Base-by-base conservation (phyloP, 805 yeast species). In the Lachancea dasiensis region DNA sequence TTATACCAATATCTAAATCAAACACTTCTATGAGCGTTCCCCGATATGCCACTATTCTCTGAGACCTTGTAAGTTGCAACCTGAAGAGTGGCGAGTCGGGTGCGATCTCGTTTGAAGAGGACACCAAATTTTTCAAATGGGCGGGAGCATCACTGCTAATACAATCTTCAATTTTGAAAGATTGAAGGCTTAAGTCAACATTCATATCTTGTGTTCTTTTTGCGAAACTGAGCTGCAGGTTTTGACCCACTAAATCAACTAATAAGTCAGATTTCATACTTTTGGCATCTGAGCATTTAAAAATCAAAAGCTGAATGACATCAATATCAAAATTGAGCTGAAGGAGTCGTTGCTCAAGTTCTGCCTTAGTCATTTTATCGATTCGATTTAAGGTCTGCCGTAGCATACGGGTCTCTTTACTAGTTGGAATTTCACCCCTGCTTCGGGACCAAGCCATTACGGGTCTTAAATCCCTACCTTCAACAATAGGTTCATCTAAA, bases 261-360 rank as follows among this genome's bases (percentile, higher is more conserved):
- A 92, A 67, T 1, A 79, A 77, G 35, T 76, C 82, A 5, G 87
- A 73, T 16, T 67, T 72, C 56, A 81, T 68, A 0, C 81, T 69
- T 3, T 67, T 62, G 9, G 74, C 76, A 52, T 81, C 74, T 26
- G 72, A 71, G 54, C 95, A 90, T 49, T 86, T 75, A 28, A 72
- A 72, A 14, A 89, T 57, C 0, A 86, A 69, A 17, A 87, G 46
- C 16, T 73, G 66, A 4, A 86, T 80, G 7, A 65, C 50, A 26
- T 77, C 83, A 30, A 92, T 81, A 24, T 72, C 72, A 54, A 94
- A 79, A 31, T 73, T 66, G 46, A 92, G 69, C 43, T 89, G 95
- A 50, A 90, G 72, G 27, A 68, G 53, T 44, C 75, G 82, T 51
- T 89, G 96, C 0, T 46, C 36, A 50, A 54, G 59, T 64, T 61